Conservation (phyloP, 306 rosid genomes). For the Rosa chinensis region DNA sequence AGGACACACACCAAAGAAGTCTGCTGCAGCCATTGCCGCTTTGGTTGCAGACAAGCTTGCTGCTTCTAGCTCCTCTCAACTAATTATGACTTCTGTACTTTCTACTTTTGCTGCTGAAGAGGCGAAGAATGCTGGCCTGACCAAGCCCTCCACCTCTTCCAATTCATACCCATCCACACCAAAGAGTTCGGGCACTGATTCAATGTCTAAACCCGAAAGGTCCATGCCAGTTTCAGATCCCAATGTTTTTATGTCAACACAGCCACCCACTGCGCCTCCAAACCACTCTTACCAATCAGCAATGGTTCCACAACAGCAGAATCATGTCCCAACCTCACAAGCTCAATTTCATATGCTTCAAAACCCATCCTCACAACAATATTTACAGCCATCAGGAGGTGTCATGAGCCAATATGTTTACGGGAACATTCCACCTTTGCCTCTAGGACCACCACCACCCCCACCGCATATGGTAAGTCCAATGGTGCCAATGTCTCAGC, state of each 20-base stretch:
- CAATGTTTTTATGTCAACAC: constrained; percentile 52
- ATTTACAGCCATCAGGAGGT: constrained; percentile 61
- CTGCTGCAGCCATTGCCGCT: constrained; percentile 91
- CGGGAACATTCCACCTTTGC: constrained; percentile 53
- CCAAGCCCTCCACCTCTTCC: constrained; percentile 29
- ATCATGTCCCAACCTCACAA: constrained; percentile 56
- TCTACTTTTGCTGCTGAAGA: constrained; percentile 87
- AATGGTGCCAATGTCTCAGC: constrained; percentile 55
- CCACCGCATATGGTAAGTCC: constrained; percentile 57
- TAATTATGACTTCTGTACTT: constrained; percentile 89
- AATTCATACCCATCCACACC: constrained; percentile 30
- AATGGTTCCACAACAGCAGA: constrained; percentile 55
- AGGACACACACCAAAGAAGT: constrained; percentile 48
- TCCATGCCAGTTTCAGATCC: constrained; percentile 49
- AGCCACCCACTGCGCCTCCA: constrained; percentile 46
- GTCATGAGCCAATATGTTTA: constrained; percentile 60
- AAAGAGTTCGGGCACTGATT: constrained; percentile 27
- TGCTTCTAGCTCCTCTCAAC: constrained; percentile 86
- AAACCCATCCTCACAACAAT: constrained; percentile 66
- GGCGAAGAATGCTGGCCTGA: constrained; percentile 67
- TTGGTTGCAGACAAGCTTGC: constrained; percentile 93
- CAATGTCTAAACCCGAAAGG: constrained; percentile 49
- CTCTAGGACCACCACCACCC: constrained; percentile 53
- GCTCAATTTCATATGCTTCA: constrained; percentile 63
- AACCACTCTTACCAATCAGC: constrained; percentile 72